Evolutionary conservation across 768 basidiomycete species (phyloP).

Genomic region (Lentinula boryana): DNA sequence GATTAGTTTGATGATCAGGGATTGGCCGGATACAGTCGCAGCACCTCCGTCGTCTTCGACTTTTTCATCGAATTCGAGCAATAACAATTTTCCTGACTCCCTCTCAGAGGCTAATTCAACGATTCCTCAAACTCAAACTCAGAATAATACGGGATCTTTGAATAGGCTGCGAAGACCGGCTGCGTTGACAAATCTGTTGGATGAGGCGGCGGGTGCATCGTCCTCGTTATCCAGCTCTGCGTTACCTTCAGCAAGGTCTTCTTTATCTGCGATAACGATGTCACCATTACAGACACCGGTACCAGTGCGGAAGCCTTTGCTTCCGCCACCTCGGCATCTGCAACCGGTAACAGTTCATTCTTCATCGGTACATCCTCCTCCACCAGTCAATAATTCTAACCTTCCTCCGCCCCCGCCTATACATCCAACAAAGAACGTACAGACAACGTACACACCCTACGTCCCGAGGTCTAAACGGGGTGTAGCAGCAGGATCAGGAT

Average conservation of each 20-base stretch:
- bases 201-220: slow-evolving; percentile 14
- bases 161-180: slow-evolving; percentile 19
- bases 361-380: too few species aligned
- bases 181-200: not conserved
- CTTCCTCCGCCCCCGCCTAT: slow-evolving; percentile 25
- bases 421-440: slow-evolving; percentile 23
- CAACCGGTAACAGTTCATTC: not conserved
- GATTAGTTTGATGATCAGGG: not conserved
- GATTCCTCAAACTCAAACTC: too few species aligned
- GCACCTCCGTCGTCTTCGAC: too few species aligned
- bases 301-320: slow-evolving; percentile 19
- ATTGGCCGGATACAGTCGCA: not conserved
- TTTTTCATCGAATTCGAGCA: too few species aligned
- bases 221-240: slow-evolving; percentile 20
- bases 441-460: slow-evolving; percentile 82
- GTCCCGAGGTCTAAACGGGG: slow-evolving; percentile 59
- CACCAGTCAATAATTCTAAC: not conserved
- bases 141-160: not conserved
- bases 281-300: slow-evolving; percentile 16
- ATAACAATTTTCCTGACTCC: too few species aligned
- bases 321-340: slow-evolving; percentile 9
- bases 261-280: slow-evolving; percentile 12
- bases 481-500: not conserved
- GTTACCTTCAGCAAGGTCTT: slow-evolving; percentile 14
- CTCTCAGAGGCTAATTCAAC: too few species aligned